A percentile compares a stretch with the other conserved stretches of the same genome.
These are phyloP conservation scores for Acacia melanoxylon DNA, from an alignment of 306 rosid species.

Conservation along the genomic window DNA sequence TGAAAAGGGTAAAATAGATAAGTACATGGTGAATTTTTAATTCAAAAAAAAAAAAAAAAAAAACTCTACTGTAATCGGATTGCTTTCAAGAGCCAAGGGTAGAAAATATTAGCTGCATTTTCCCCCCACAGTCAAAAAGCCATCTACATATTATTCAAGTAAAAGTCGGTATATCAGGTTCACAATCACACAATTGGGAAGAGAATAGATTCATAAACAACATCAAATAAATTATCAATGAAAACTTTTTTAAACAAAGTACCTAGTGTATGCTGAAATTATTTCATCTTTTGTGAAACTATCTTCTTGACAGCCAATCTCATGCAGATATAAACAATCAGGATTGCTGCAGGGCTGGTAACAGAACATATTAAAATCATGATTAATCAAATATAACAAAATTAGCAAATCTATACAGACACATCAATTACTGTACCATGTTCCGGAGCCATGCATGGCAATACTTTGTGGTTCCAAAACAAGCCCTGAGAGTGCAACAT, in stretches of 20 bases:
- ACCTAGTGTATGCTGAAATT: conserved; percentile 96
- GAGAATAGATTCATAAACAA: background rate
- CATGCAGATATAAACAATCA: conserved; percentile 96
- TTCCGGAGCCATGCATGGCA: conserved; percentile 99
- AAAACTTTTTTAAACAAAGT: conserved; percentile 19
- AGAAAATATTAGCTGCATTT: background rate
- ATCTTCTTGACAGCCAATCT: conserved; percentile 93
- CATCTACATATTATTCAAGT: background rate
- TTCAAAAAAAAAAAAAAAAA: background rate
- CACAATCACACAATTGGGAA: background rate
- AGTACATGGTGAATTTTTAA: background rate
- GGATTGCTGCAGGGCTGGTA: conserved; percentile 97
- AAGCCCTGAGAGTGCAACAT: conserved; percentile 65
- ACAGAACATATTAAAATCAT: conserved; percentile 21
- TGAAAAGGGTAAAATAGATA: background rate
- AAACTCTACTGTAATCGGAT: background rate
- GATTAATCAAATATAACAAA: conserved; percentile 21
- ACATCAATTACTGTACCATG: conserved; percentile 61
- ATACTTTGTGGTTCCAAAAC: conserved; percentile 98
- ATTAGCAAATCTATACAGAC: background rate
- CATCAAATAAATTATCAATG: background rate
- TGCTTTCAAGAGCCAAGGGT: background rate
- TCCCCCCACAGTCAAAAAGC: background rate
- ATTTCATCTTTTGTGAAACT: conserved; percentile 99
- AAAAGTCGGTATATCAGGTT: background rate